Evolutionary conservation across 768 basidiomycete species (phyloP), one percentile per base, ranked within the genome.

Genomic region (Tremella yokohamensis): DNA sequence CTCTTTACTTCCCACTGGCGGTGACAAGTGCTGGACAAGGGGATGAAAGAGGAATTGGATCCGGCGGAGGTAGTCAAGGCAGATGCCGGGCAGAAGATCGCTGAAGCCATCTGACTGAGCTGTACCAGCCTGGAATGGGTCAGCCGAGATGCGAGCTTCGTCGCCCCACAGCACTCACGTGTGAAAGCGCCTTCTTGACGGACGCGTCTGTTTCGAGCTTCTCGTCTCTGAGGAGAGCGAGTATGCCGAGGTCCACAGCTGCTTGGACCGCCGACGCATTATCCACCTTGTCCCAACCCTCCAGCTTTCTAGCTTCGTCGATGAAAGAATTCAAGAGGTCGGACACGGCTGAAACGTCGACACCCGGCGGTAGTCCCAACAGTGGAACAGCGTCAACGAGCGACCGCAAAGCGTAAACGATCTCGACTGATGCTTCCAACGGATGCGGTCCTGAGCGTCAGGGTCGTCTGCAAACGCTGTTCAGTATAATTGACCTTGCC

Each of bases 31-130:
- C 2, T 55, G 25, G 15, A 63, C n/a, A 4, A 73, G 56, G 11
- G 71, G 69, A 42, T 62, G 47, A 1, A 73, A 18, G 24, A 73
- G 61, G 8, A 73, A 34, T 64, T 73, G 71, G 0, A 59, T 56
- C 11, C 65, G 60, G 3, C 63, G 62, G 8, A 73, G 42, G 18
- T 51, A 59, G 39, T 64, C 64, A 45, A 52, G 51, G 6, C 65
- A 37, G 22, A 68, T 63, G 18, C 47, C 26, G 8, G 62, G 57
- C 8, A 72, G 53, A 4, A 45, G 40, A 13, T 48, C 18, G 2
- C 18, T 22, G 53, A 68, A 65, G 29, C 48, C 54, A 8, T 49
- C 9, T n/a, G 58, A 42, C 24, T 51, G 26, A 1, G 49, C 29
- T n/a, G 40, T 29, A 13, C 45, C 45, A 2, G 49, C 34, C 60